Evolutionary conservation across 1,284 basidiomycete species (phyloP), one percentile per base, ranked within the genome.

Genomic region (Sporisorium exsertum): DNA sequence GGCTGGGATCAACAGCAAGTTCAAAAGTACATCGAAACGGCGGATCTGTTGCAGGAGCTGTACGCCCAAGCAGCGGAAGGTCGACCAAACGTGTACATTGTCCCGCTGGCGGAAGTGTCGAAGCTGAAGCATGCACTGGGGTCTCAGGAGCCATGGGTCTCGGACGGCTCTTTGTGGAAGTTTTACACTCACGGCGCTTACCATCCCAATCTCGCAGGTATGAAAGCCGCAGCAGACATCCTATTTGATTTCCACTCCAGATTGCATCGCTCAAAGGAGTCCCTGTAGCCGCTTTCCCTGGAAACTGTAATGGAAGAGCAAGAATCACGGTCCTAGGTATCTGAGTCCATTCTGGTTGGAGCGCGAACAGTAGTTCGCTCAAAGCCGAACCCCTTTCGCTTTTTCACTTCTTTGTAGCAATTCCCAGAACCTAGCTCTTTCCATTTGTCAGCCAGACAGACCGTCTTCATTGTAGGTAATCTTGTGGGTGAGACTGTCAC

Each of bases 181-280:
- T 71, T 70, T 32, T 57, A 37, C 54, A 51, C 47, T 7, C 22
- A 43, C 16, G 55, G 55, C 16, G 63, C 68, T 3, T 71, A 58
- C 37, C 69, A 72, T 13, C 69, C 69, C 15, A 72, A 66, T 29
- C 32, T 35, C 9, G 46, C 1, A 8, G 69, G 69, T 8, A 72
- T 72, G 59, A 10, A 58, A n/a, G 43, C 50, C 6, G 69, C 69
- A n/a, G 54, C 63, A 9, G 50, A 62, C 16, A 33, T 57, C 13
- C 45, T 72, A 22, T 65, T 46, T 43, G 35, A 49, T 20, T 56
- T 59, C 13, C 65, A 68, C 58, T 20, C 24, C 16, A 22, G 6
- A 13, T 13, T 35, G 6, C n/a, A 45, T 46, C 12, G 2, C 42
- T 22, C 54, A 3, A 43, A 56, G 32, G 42, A 51, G n/a, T n/a